phyloP scores from a whole-genome alignment of 768 basidiomycete genomes.

The Leccinum obscurum region DNA sequence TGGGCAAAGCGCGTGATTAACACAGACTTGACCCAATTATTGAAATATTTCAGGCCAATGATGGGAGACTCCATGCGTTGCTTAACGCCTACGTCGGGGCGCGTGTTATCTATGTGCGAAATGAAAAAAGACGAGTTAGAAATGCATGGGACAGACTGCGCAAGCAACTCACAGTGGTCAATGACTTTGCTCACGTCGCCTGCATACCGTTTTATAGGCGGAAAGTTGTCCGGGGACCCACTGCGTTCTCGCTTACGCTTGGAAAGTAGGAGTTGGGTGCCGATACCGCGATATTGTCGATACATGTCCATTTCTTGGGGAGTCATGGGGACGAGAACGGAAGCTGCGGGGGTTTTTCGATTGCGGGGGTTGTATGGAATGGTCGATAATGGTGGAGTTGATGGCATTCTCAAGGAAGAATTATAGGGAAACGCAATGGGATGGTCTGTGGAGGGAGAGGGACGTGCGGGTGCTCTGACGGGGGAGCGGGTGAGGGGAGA shows the following conservation, averaged over 20 bases:
- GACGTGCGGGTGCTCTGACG: constrained; percentile 29
- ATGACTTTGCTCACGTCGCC: constrained; percentile 76
- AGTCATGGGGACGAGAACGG: constrained; percentile 66
- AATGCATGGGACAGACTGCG: neutral
- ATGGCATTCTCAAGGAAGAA: constrained; percentile 36
- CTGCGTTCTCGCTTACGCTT: constrained; percentile 54
- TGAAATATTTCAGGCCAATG: constrained; percentile 95
- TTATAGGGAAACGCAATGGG: constrained; percentile 28
- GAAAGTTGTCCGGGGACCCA: constrained; percentile 39
- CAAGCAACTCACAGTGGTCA: constrained; percentile 66
- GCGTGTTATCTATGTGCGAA: constrained; percentile 70
- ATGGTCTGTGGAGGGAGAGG: constrained; percentile 38
- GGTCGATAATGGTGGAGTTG: constrained; percentile 30
- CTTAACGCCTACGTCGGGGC: constrained; percentile 87
- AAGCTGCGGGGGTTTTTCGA: constrained; percentile 58
- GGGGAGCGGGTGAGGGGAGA: constrained; percentile 32
- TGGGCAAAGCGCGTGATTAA: constrained; percentile 89
- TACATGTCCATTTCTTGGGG: constrained; percentile 60
- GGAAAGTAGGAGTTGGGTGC: constrained; percentile 47
- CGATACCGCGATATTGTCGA: constrained; percentile 56
- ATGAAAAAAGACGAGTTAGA: constrained; percentile 8
- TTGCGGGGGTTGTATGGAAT: constrained; percentile 66
- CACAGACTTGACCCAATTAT: constrained; percentile 99
- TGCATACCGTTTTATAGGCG: constrained; percentile 50
- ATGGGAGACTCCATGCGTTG: constrained; percentile 90